Conservation (phyloP, 2,329 filamentous ascomycete genomes). For the Mollisia scopiformis region DNA sequence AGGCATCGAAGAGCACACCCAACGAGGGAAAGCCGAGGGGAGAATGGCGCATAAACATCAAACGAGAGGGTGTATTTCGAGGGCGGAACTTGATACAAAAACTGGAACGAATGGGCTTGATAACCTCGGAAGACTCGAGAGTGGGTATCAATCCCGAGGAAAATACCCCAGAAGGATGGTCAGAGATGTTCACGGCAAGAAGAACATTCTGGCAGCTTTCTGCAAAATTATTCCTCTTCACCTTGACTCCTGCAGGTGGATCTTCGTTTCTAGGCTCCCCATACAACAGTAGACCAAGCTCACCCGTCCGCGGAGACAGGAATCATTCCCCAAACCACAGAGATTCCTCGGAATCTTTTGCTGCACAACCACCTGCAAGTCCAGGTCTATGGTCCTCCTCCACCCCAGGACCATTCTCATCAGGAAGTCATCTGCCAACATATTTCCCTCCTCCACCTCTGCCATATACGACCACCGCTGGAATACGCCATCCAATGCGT, state of each 20-base stretch:
- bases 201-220: slow-evolving; percentile 92
- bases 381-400: slow-evolving; percentile 41
- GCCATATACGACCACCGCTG: slow-evolving; percentile 79
- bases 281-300: slow-evolving; percentile 54
- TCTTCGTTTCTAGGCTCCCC: slow-evolving; percentile 53
- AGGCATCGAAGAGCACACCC: slow-evolving; percentile 67
- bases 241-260: slow-evolving; percentile 60
- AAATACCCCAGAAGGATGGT: slow-evolving; percentile 69
- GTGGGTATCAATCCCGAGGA: slow-evolving; percentile 69
- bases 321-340: slow-evolving; percentile 33
- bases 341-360: slow-evolving; percentile 23
- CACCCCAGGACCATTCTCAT: slow-evolving; percentile 72
- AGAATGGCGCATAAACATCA: slow-evolving; percentile 86
- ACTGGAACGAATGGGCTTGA: slow-evolving; percentile 89
- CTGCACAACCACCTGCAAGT: slow-evolving; percentile 34
- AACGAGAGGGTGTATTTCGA: slow-evolving; percentile 84
- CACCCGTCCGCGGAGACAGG: slow-evolving; percentile 45
- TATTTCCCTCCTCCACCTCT: slow-evolving; percentile 86
- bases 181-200: slow-evolving; percentile 79
- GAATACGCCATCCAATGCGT: slow-evolving; percentile 81
- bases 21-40: slow-evolving; percentile 73
- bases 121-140: slow-evolving; percentile 74
- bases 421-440: slow-evolving; percentile 82
- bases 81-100: slow-evolving; percentile 82
- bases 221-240: slow-evolving; percentile 84